Percentiles rank a stretch among this genome's conserved stretches.
Conservation (phyloP, 208 protist species). For the Jaenimonas drosophilae region DNA sequence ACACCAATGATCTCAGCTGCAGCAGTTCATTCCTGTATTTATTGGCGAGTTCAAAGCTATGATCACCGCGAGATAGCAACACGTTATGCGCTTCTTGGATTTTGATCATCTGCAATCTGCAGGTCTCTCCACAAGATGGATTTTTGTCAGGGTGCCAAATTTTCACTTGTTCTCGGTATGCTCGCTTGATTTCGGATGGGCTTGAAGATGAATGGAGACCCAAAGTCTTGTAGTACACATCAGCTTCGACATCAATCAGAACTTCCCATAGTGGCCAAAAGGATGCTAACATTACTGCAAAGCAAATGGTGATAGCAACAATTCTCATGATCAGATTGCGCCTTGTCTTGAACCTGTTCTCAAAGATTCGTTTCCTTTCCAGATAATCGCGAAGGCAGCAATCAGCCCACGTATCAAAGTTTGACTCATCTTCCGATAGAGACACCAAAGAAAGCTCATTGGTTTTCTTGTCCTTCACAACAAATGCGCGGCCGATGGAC, state of each 20-base stretch:
- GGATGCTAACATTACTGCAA: constrained; percentile 18
- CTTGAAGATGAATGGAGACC: constrained; percentile 26
- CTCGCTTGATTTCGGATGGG: constrained; percentile 46
- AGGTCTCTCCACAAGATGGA: constrained; percentile 55
- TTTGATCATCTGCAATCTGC: constrained; percentile 39
- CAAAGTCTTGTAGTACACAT: constrained; percentile 43
- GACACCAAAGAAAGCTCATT: constrained; percentile 7
- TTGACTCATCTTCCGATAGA: constrained; percentile 4
- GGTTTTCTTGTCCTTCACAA: constrained; percentile 11
- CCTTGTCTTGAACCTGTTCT: constrained; percentile 11
- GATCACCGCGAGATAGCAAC: constrained; percentile 48
- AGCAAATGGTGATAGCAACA: constrained; percentile 13
- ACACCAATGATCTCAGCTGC: constrained; percentile 55
- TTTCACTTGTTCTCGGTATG: constrained; percentile 68
- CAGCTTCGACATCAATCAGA: constrained; percentile 63
- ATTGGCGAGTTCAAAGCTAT: constrained; percentile 42
- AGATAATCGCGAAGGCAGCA: constrained; percentile 66
- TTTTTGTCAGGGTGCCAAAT: constrained; percentile 78
- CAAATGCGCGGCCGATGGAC: constrained; percentile 10
- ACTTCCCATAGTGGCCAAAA: constrained; percentile 73
- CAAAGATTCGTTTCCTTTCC: constrained; percentile 36
- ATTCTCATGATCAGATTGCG: constrained; percentile 13
- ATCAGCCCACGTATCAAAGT: constrained; percentile 31
- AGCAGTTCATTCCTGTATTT: constrained; percentile 48
- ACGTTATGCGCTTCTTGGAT: constrained; percentile 76